A percentile compares a stretch with the other conserved stretches of the same genome.
These are phyloP conservation scores for Paracamarosporium sp. DNA, from an alignment of 2,329 filamentous ascomycete genomes.

Conservation along the genomic window DNA sequence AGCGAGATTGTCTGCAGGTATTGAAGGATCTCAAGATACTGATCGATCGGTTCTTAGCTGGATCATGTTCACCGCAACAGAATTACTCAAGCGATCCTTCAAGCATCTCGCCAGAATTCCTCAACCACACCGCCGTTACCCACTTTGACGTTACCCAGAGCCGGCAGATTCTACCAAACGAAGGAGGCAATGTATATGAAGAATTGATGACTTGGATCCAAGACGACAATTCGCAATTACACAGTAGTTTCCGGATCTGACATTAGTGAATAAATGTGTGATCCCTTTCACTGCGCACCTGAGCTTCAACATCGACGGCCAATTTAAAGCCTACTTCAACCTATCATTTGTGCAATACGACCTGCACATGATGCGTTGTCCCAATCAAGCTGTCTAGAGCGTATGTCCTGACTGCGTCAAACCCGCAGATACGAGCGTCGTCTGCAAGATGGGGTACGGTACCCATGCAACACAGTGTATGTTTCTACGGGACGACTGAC, in stretches of 20 bases:
- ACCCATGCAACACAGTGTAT: background rate
- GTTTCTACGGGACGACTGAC: background rate
- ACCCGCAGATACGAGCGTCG: background rate
- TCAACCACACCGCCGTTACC: background rate
- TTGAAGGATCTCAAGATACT: constrained; percentile 30
- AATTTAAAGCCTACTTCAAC: no score
- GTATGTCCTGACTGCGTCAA: background rate
- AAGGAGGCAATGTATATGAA: constrained; percentile 14
- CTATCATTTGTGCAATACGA: no score
- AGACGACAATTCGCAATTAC: constrained; percentile 19
- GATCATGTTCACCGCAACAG: background rate
- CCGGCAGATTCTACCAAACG: background rate
- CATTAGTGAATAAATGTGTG: background rate
- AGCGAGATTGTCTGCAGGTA: constrained; percentile 30
- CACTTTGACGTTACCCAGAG: constrained; percentile 1
- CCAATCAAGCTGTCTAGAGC: background rate
- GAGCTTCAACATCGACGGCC: background rate
- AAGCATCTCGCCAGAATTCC: background rate
- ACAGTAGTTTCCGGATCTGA: constrained; percentile 23
- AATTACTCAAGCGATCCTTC: constrained; percentile 3
- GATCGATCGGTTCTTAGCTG: constrained; percentile 24
- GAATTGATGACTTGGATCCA: constrained; percentile 27
- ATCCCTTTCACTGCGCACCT: background rate
- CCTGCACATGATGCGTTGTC: background rate
- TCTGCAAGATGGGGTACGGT: background rate